phyloP scores from a whole-genome alignment of 768 basidiomycete species.

The Saitozyma sp. region DNA sequence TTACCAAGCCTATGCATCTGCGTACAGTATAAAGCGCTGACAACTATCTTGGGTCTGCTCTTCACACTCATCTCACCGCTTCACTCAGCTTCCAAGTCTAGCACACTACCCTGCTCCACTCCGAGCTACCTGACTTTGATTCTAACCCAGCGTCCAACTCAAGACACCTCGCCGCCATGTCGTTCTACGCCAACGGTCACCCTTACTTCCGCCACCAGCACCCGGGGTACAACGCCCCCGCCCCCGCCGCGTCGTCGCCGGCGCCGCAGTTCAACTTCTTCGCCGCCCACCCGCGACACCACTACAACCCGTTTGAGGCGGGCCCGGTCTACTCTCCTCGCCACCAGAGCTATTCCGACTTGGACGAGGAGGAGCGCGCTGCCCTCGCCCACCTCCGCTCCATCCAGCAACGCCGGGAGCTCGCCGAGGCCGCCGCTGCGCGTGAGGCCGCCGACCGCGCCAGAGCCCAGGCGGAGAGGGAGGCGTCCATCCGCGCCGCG shows the following conservation, averaged over 20 bases:
- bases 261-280: not conserved
- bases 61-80: not conserved
- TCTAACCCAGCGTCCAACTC: no score
- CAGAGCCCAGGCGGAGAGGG: conserved; percentile 19
- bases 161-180: no score
- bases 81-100: not conserved
- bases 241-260: not conserved
- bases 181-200: no score
- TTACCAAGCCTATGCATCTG: not conserved
- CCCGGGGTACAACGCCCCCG: not conserved
- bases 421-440: conserved; percentile 15
- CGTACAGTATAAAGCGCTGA: not conserved
- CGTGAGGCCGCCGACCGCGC: conserved; percentile 13
- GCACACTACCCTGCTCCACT: not conserved
- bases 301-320: not conserved
- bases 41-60: not conserved
- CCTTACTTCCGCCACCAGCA: not conserved
- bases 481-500: conserved; percentile 18
- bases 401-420: conserved; percentile 36
- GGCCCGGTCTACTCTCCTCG: not conserved
- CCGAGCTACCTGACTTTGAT: not conserved
- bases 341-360: conserved; percentile 7
- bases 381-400: conserved; percentile 39
- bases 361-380: conserved; percentile 41
- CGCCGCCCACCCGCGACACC: not conserved